Percentiles rank a stretch among this genome's conserved stretches.
Conservation (phyloP, 305 asterid species). For the Lippia alba region DNA sequence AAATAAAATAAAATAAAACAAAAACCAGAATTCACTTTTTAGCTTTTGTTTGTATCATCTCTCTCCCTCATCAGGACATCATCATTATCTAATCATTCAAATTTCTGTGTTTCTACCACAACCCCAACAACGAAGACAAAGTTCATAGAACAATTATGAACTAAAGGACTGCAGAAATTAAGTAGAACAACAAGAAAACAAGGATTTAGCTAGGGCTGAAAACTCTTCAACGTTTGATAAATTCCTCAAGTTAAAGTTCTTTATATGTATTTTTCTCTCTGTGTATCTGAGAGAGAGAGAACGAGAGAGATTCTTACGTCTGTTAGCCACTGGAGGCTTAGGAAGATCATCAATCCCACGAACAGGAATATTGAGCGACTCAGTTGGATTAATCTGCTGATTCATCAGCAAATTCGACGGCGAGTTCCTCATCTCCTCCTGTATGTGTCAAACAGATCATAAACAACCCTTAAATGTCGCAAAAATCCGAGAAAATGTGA, state of each 20-base stretch:
- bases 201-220: too few species aligned
- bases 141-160: not conserved
- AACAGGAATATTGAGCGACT: slow-evolving; percentile 49
- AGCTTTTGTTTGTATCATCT: slow-evolving; percentile 29
- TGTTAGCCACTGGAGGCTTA: slow-evolving; percentile 78
- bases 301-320: slow-evolving; percentile 63
- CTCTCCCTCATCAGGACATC: slow-evolving; percentile 55
- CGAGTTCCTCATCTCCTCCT: slow-evolving; percentile 84
- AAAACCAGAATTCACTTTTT: slow-evolving; percentile 39
- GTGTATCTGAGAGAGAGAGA: too few species aligned
- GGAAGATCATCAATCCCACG: slow-evolving; percentile 89
- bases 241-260: too few species aligned
- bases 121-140: not conserved
- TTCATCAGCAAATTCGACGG: slow-evolving; percentile 73
- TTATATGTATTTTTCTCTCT: too few species aligned
- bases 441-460: not conserved
- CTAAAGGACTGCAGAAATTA: not conserved
- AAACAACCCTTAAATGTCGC: not conserved
- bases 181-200: not conserved
- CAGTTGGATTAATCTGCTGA: slow-evolving; percentile 59
- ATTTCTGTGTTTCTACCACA: not conserved
- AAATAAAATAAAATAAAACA: slow-evolving; percentile 55
- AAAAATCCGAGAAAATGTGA: not conserved
- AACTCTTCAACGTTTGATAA: too few species aligned
- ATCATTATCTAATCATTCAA: slow-evolving; percentile 84